These are phyloP conservation scores for Aquilaria malaccensis DNA, from an alignment of 345 rosid species.

Conservation along the genomic window DNA sequence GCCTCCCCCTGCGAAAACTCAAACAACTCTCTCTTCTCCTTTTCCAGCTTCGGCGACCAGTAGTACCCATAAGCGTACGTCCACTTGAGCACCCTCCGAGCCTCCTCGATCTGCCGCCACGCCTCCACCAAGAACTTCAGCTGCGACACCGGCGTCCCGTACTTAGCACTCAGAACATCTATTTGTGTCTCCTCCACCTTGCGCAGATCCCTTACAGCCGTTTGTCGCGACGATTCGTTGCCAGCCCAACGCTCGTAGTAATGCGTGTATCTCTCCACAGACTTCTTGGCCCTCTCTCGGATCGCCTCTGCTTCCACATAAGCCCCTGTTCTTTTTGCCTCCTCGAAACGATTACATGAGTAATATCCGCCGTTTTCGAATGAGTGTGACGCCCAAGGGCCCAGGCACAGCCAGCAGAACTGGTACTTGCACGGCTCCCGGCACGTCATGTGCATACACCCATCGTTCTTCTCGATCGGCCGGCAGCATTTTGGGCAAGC, in stretches of 20 bases:
- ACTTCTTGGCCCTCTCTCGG: constrained; percentile 5
- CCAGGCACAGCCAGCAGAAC: constrained; percentile 36
- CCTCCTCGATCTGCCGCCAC: constrained; percentile 28
- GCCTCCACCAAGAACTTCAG: constrained; percentile 22
- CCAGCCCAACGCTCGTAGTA: constrained; percentile 34
- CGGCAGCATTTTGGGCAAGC: constrained; percentile 55
- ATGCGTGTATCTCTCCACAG: constrained; percentile 17
- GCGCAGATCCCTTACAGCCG: constrained; percentile 11
- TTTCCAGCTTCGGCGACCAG: constrained; percentile 12
- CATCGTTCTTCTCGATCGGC: constrained; percentile 57
- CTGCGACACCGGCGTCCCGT: neutral
- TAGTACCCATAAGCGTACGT: constrained; percentile 29
- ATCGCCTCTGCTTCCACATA: neutral
- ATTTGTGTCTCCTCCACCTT: neutral
- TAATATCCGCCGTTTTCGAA: neutral
- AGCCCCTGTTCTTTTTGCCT: too few relatives aligned
- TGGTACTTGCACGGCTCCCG: constrained; percentile 7
- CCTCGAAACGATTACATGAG: neutral
- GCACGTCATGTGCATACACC: constrained; percentile 31
- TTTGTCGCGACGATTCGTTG: constrained; percentile 16
- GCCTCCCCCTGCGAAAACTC: constrained; percentile 39
- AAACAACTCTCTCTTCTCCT: constrained; percentile 22
- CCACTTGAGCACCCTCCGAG: constrained; percentile 30
- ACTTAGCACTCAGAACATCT: constrained; percentile 3
- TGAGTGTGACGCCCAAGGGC: neutral